Evolutionary conservation across 2,329 filamentous ascomycete species (phyloP), one percentile per base, ranked within the genome.

Genomic region (Clarireedia monteithiana): DNA sequence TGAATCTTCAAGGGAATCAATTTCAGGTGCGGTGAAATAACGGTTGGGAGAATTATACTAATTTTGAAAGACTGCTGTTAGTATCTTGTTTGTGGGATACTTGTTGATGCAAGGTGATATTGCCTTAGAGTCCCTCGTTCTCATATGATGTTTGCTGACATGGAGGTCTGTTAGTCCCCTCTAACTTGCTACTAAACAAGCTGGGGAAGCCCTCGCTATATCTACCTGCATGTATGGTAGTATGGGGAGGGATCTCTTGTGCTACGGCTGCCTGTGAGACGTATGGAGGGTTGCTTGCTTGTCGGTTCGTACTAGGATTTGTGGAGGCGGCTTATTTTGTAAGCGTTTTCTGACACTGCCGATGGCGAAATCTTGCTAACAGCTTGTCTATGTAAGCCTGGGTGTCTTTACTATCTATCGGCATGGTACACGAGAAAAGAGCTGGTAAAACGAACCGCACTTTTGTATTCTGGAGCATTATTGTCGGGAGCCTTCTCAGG

Each of bases 311-410:
- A 56, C 70, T 82, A 0, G 79, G 79, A 40, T 73, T 77, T 42
- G 72, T 79, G 5, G 79, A 82, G 62, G 81, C 80, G 0, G 75
- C 78, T 3, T 81, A 79, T 66, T 81, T 81, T 63, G 75, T 76
- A 58, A 63, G 60, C 58, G 17, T 40, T 20, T 24, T 12, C 23
- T 6, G 5, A 5, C 1, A n/a, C 34, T 39, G 15, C 17, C 14
- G 12, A 17, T 14, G 6, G 9, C 10, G 10, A 34, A 34, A 1
- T 5, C 3, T 3, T 30, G 12, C 40, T 44, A 6, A 24, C 20
- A n/a, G 27, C 50, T 14, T 6, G 6, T 30, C 7, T 14, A 4
- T 23, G 14, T 20, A 34, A 61, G 58, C 59, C 59, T 12, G 59
- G 60, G 2, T 55, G 51, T 17, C 24, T 57, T n/a, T 54, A 48